These are phyloP conservation scores for Endocalyx cinctus DNA, from an alignment of 2,329 filamentous ascomycete species.

Conservation along the genomic window DNA sequence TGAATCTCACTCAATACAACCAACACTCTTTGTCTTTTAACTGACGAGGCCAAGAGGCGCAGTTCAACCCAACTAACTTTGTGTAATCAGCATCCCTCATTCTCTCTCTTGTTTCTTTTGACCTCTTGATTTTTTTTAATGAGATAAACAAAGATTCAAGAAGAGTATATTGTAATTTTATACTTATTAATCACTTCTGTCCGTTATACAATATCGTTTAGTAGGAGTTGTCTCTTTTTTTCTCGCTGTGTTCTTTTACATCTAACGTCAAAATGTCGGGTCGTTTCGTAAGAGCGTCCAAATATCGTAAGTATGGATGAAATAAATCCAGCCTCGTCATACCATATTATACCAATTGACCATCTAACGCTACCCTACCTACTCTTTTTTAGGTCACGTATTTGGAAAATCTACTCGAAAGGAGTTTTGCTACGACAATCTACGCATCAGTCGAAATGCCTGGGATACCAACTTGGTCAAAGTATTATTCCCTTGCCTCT, in stretches of 20 bases:
- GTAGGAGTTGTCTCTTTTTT: too few relatives aligned
- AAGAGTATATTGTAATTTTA: too few relatives aligned
- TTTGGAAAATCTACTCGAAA: slow-evolving; percentile 94
- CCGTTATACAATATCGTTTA: slow-evolving; percentile 1
- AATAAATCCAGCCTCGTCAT: slow-evolving; percentile 1
- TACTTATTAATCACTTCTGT: too few relatives aligned
- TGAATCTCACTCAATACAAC: too few relatives aligned
- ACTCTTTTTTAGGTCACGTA: slow-evolving; percentile 72
- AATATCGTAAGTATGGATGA: slow-evolving; percentile 62
- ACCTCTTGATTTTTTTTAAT: too few relatives aligned
- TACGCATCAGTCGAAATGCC: slow-evolving; percentile 95
- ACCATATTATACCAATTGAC: slow-evolving; percentile 1
- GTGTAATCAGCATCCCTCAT: too few relatives aligned
- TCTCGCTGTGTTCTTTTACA: slow-evolving; percentile 1
- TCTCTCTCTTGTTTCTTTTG: too few relatives aligned
- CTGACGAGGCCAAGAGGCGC: slow-evolving; percentile 3
- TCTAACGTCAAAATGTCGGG: slow-evolving; percentile 44
- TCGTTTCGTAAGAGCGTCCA: slow-evolving; percentile 64
- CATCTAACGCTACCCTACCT: neutral
- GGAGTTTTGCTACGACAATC: slow-evolving; percentile 98
- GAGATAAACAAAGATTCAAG: too few relatives aligned
- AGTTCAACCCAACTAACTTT: slow-evolving; percentile 6
- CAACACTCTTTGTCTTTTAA: slow-evolving; percentile 5
- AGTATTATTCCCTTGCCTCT: slow-evolving; percentile 46
- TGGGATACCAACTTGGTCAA: slow-evolving; percentile 99